Evolutionary conservation across 2,329 filamentous ascomycete genomes (phyloP), one percentile per base, ranked within the genome.

Genomic region (Sclerotinia glacialis): DNA sequence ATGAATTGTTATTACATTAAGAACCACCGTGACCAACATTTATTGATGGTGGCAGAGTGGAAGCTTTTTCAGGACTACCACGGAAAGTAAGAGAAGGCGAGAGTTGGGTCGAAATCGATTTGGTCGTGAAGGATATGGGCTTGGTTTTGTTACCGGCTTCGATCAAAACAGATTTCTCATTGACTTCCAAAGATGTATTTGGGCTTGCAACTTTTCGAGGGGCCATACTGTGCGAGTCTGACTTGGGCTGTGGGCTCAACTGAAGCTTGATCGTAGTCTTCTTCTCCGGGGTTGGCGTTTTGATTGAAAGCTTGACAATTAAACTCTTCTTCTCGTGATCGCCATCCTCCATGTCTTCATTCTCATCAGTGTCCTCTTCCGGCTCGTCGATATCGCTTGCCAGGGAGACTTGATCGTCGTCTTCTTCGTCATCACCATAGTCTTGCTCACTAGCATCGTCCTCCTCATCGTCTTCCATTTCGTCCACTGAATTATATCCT

Each of bases 371-470:
- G 21, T 84, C 81, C 1, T 86, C 82, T 40, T 85, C 85, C 5
- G 81, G 80, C 3, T 88, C 86, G 9, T 85, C 82, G 11, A 80
- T 80, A 46, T 88, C 85, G 4, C 81, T 80, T 54, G 84, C 85
- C 63, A 85, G 82, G 0, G 86, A 84, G 23, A 89, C 82, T 63
- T 91, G 88, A 7, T 88, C 88, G 34, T 88, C 86, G 34, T 83
- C 85, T 65, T 92, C 87, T 65, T 89, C 89, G 66, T 93, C 90
- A 66, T 90, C 90, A 11, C 88, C 90, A 60, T 89, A 88, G 53
- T 92, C 88, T 75, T 87, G 91, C 70, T 91, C 88, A 69, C 86
- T 87, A 65, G 88, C 88, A 6, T 87, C 87, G 58, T 86, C 85
- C 9, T 91, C 89, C 16, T 91, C 85, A 23, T 71, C 67, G 26